Evolutionary conservation across 1,284 basidiomycete genomes (phyloP).

Genomic region (Ustilago crameri): DNA sequence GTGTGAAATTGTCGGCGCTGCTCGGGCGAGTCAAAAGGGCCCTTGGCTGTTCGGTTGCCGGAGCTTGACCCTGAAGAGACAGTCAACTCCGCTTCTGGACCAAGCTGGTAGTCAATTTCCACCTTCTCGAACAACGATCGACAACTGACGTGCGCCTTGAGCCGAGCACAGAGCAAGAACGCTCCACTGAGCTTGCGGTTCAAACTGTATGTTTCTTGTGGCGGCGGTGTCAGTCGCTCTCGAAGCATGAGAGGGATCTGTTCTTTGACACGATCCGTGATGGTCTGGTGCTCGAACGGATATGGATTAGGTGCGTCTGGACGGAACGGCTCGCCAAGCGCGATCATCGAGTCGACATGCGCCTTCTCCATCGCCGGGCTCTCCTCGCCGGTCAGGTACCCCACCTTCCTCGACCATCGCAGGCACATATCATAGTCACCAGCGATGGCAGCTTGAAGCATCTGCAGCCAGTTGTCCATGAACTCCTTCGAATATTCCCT

Average conservation of each 20-base stretch:
- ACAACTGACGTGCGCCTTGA: slow-evolving; percentile 82
- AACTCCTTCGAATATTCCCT: slow-evolving; percentile 86
- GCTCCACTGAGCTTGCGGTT: slow-evolving; percentile 95
- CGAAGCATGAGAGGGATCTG: slow-evolving; percentile 91
- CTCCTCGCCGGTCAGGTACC: slow-evolving; percentile 91
- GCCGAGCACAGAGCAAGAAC: slow-evolving; percentile 86
- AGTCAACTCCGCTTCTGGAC: slow-evolving; percentile 7
- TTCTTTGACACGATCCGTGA: slow-evolving; percentile 79
- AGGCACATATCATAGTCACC: slow-evolving; percentile 79
- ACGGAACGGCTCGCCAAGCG: slow-evolving; percentile 82
- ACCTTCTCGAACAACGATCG: slow-evolving; percentile 70
- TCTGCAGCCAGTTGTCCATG: slow-evolving; percentile 85
- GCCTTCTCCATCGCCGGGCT: slow-evolving; percentile 89
- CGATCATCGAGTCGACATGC: slow-evolving; percentile 83
- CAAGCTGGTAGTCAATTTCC: slow-evolving; percentile 26
- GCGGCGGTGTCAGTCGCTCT: slow-evolving; percentile 89
- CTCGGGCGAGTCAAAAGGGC: slow-evolving; percentile 19
- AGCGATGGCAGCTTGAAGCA: slow-evolving; percentile 81
- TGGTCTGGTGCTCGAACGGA: slow-evolving; percentile 76
- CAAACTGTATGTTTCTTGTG: slow-evolving; percentile 90
- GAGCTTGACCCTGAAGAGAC: not conserved
- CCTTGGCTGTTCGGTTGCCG: slow-evolving; percentile 1
- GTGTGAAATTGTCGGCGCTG: slow-evolving; percentile 36
- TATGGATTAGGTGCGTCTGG: slow-evolving; percentile 74
- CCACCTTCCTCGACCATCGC: slow-evolving; percentile 80